Conservation (phyloP, 176 grass and related monocot species). For the Carex pumila region DNA sequence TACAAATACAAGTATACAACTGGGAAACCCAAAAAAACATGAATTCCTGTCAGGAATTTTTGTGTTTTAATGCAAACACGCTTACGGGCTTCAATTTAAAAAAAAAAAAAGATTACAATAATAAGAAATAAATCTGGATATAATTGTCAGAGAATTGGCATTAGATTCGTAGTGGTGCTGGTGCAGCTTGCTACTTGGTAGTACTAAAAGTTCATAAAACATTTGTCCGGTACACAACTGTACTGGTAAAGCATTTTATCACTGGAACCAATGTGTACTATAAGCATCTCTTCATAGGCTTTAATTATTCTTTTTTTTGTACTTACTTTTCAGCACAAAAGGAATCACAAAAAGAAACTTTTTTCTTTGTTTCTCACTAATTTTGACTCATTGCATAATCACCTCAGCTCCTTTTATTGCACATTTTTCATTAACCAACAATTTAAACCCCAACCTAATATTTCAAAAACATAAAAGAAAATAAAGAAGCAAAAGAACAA, state of each 20-base stretch:
- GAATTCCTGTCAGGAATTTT: no score
- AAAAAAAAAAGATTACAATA: neutral
- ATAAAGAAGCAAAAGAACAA: slow-evolving; percentile 2
- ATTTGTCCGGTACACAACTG: neutral
- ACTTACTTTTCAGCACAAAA: neutral
- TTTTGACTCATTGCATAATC: neutral
- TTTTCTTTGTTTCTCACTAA: neutral
- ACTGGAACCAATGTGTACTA: neutral
- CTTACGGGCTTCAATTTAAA: no score
- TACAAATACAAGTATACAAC: neutral
- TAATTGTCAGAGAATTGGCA: neutral
- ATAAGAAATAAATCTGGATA: neutral
- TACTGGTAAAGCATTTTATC: neutral
- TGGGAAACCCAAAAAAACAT: neutral
- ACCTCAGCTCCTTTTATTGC: neutral
- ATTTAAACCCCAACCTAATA: neutral
- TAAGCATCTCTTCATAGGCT: neutral
- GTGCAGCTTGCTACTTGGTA: neutral
- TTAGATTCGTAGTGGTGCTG: neutral
- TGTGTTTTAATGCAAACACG: no score
- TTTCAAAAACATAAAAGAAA: neutral
- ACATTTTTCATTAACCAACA: neutral
- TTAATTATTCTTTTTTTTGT: slow-evolving; percentile 5
- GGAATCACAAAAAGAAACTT: neutral
- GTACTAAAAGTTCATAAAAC: neutral